phyloP scores from a whole-genome alignment of 1,284 basidiomycete genomes.

The Cystobasidium pallidum region DNA sequence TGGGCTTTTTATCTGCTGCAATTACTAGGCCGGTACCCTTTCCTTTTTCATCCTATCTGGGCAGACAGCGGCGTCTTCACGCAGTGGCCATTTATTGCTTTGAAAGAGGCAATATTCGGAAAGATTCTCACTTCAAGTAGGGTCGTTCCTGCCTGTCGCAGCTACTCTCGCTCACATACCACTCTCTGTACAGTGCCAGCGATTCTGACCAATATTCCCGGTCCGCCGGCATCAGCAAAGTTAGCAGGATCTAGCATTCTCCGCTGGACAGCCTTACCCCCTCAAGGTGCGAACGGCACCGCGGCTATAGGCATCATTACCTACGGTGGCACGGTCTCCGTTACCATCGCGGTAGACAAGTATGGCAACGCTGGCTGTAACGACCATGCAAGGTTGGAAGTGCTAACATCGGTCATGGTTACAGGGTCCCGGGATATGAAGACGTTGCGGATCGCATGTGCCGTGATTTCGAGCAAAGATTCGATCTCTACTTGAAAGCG shows the following conservation, averaged over 20 bases:
- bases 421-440: slow-evolving; percentile 47
- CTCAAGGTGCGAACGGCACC: slow-evolving; percentile 53
- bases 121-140: slow-evolving; percentile 39
- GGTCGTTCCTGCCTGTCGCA: neutral
- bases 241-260: slow-evolving; percentile 22
- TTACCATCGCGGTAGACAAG: slow-evolving; percentile 53
- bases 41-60: slow-evolving; percentile 51
- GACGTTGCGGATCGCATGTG: slow-evolving; percentile 51
- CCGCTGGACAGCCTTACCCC: slow-evolving; percentile 50
- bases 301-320: slow-evolving; percentile 55
- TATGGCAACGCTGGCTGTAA: neutral
- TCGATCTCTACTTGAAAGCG: slow-evolving; percentile 31
- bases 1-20: slow-evolving; percentile 37
- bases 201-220: slow-evolving; percentile 55
- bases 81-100: neutral
- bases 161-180: neutral
- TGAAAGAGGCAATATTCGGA: slow-evolving; percentile 33
- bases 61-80: slow-evolving; percentile 26
- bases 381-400: neutral
- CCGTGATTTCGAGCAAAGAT: slow-evolving; percentile 47
- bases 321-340: slow-evolving; percentile 50
- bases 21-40: slow-evolving; percentile 29
- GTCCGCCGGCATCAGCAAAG: slow-evolving; percentile 48
- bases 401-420: neutral
- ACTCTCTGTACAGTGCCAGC: slow-evolving; percentile 40